Evolutionary conservation across 2,329 filamentous ascomycete genomes (phyloP).

Genomic region (Xylaria multiplex): DNA sequence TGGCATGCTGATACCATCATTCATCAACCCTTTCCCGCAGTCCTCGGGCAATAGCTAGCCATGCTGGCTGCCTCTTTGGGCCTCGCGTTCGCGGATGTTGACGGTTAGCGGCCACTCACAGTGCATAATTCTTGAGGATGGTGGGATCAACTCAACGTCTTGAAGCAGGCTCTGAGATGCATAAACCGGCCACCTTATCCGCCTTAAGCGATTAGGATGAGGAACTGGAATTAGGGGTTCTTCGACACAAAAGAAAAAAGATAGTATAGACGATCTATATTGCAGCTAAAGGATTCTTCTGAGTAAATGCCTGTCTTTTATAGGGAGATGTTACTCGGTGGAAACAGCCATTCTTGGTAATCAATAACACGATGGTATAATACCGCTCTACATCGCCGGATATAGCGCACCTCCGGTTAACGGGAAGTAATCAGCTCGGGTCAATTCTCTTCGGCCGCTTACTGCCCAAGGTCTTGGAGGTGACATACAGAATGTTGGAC

Average conservation of each 20-base stretch:
- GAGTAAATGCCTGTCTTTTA: background rate
- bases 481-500: too few species aligned
- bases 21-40: background rate
- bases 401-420: too few species aligned
- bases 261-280: background rate
- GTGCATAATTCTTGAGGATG: background rate
- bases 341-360: too few species aligned
- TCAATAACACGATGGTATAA: too few species aligned
- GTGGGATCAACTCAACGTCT: background rate
- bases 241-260: background rate
- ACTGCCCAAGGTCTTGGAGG: too few species aligned
- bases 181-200: background rate
- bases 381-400: too few species aligned
- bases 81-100: background rate
- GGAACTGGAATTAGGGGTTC: too few species aligned
- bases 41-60: background rate
- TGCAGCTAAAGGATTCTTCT: background rate
- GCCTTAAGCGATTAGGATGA: background rate
- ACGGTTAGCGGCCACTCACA: constrained; percentile 3
- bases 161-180: constrained; percentile 17
- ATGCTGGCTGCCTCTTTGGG: constrained; percentile 18
- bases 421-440: too few species aligned
- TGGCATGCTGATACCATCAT: background rate
- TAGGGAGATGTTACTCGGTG: constrained; percentile 1
- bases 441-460: too few species aligned